Evolutionary conservation across 305 asterid species (phyloP).

Genomic region (Stenogyne calaminthoides): DNA sequence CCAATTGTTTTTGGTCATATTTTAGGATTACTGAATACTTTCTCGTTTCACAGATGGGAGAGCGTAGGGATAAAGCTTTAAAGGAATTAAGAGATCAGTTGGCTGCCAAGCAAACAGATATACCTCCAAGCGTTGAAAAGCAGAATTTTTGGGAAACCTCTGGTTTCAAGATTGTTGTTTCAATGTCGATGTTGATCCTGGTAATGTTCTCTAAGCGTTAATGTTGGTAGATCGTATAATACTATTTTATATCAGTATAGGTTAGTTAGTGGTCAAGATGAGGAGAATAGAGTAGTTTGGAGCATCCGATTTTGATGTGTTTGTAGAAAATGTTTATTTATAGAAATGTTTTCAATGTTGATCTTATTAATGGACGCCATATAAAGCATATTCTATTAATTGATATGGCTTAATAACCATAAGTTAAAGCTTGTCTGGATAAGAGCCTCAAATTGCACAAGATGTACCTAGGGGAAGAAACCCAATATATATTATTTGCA

Average conservation of each 20-base stretch:
- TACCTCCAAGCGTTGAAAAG: conserved; percentile 39
- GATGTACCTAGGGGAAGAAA: conserved; percentile 1
- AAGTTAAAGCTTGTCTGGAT: conserved; percentile 14
- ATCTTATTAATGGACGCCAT: background rate
- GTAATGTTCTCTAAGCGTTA: conserved; percentile 68
- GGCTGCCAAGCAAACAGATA: conserved; percentile 43
- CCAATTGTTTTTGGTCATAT: background rate
- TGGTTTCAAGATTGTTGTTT: conserved; percentile 65
- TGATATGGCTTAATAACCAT: conserved; percentile 11
- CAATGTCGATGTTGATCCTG: conserved; percentile 76
- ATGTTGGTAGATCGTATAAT: conserved; percentile 3
- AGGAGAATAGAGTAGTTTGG: conserved; percentile 26
- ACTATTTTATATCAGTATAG: conserved; percentile 31
- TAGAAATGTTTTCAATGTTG: background rate
- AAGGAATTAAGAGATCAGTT: conserved; percentile 72
- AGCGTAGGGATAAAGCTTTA: conserved; percentile 61
- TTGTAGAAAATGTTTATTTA: conserved; percentile 3
- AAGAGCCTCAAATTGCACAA: conserved; percentile 24
- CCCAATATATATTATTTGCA: conserved; percentile 6
- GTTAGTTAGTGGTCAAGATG: conserved; percentile 27
- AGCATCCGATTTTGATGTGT: conserved; percentile 10
- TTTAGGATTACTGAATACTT: background rate
- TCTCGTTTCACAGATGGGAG: conserved; percentile 61
- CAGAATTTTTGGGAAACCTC: conserved; percentile 72
- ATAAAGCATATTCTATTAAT: background rate